Evolutionary conservation across 2,329 filamentous ascomycete genomes (phyloP), one percentile per base, ranked within the genome.

Genomic region (Xylariaceae sp.): DNA sequence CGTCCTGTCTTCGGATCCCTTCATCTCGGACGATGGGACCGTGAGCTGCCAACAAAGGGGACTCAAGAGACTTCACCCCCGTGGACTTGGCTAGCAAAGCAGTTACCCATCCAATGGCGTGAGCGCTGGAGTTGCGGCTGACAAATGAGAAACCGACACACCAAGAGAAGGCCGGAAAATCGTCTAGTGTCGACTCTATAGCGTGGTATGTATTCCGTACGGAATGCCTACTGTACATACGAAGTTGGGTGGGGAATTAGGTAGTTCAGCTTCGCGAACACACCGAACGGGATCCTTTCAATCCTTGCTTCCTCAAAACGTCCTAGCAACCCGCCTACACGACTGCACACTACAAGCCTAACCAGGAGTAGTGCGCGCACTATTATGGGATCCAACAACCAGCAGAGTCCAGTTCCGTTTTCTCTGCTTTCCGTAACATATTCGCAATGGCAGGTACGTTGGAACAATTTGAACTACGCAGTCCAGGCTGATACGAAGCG

Each of bases 141-240:
- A 66, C 67, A 67, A 69, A 70, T 70, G 62, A 59, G 59, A 66
- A 62, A 45, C n/a, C 60, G 53, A 64, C 62, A 67, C 66, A 63
- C 56, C 50, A 63, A 53, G 53, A 39, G 53, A 48, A 45, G 13
- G 42, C 42, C 42, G 34, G 17, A 54, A 55, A 54, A 57, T 55
- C 51, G 52, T n/a, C 42, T 62, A 52, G 37, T 42, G 23, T 30
- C 23, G 23, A 30, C 23, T 30, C 23, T 30, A 30, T 30, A 30
- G 23, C 23, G 23, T 30, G 37, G 37, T 42, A 42, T 9, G 37
- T 42, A 42, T 42, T 42, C 9, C 13, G 37, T 42, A 42, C 37
- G 37, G 9, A 42, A 42, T 42, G 9, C 37, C 37, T 13, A 42
- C 37, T 42, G 11, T n/a, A 42, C 37, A 42, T 42, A 42, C 37